Evolutionary conservation across 2,329 filamentous ascomycete species (phyloP), one percentile per base, ranked within the genome.

Genomic region (Colletotrichum sp.): DNA sequence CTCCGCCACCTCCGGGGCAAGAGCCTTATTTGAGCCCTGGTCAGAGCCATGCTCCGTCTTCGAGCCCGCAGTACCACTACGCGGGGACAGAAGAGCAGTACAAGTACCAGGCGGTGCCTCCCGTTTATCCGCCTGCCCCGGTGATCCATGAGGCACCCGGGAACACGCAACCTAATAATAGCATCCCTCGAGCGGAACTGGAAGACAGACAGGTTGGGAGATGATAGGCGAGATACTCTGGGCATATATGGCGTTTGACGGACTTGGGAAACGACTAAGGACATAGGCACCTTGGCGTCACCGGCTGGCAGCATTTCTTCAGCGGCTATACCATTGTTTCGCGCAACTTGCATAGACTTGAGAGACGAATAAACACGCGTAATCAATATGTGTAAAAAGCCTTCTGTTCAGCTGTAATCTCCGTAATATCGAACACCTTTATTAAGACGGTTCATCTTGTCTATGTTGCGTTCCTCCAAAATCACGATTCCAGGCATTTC

Each of bases 121-220:
- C 64, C 8, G 27, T 18, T 27, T 43, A 52, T 2, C 27, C 64
- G 27, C 64, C 39, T 12, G 39, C 39, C 16, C 64, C 39, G 15
- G 36, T 48, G 27, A 32, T 66, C 39, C 64, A 66, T 3, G 64
- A 66, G 64, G 64, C 28, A 32, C 34, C 62, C 6, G 64, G 39
- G 15, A 39, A 66, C 7, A 52, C 28, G 10, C 27, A 48, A 18
- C 18, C 27, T 30, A 52, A 32, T 30, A 15, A 43, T 48, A 27
- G 36, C 22, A 55, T 1, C 18, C 15, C 18, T 28, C 16, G 64
- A 1, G 64, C 27, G 27, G 64, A 66, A 43, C 22, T 66, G 39
- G 64, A 30, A n/a, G 8, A 66, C 2, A 66, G 39, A 15, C n/a
- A 30, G 27, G n/a, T 22, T 25, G 39, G 18, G 16, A 30, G 64